Evolutionary conservation across 73 alveolate genomes (phyloP).

Genomic region (Symbiodinium pilosum): DNA sequence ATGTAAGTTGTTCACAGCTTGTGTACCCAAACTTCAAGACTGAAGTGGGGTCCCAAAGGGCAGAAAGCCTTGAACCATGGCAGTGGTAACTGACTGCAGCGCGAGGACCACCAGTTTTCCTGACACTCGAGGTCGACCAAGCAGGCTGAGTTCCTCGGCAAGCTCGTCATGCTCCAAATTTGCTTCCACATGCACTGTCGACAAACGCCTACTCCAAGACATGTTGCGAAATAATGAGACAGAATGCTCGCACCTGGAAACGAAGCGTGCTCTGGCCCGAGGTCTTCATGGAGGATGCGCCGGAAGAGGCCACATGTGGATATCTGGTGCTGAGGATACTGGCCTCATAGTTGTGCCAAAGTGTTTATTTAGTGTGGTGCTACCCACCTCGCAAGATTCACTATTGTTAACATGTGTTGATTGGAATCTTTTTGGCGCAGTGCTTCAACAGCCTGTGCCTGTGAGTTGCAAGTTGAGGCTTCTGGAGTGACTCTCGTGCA

Average conservation of each 20-base stretch:
- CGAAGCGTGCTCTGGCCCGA: background rate
- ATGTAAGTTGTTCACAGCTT: background rate
- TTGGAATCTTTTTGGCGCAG: no score
- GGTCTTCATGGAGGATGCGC: constrained; percentile 13
- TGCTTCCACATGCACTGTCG: background rate
- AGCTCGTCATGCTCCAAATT: constrained; percentile 9
- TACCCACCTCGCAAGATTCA: no score
- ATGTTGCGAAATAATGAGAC: no score
- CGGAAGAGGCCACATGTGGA: background rate
- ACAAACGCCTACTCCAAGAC: no score
- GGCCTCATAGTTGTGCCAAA: no score
- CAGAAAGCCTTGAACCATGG: background rate
- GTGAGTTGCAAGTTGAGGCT: background rate
- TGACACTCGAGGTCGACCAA: constrained; percentile 38
- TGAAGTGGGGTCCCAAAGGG: background rate
- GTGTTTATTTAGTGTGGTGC: no score
- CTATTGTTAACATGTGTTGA: no score
- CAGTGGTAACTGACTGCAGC: background rate
- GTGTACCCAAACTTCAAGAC: background rate
- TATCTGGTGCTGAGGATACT: no score
- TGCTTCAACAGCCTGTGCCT: no score
- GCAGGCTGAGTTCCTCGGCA: constrained; percentile 76
- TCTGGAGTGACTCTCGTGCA: background rate
- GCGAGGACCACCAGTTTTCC: background rate
- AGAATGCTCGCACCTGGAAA: no score